These are phyloP conservation scores for Gyrodon lividus DNA, from an alignment of 768 basidiomycete genomes.

Conservation along the genomic window DNA sequence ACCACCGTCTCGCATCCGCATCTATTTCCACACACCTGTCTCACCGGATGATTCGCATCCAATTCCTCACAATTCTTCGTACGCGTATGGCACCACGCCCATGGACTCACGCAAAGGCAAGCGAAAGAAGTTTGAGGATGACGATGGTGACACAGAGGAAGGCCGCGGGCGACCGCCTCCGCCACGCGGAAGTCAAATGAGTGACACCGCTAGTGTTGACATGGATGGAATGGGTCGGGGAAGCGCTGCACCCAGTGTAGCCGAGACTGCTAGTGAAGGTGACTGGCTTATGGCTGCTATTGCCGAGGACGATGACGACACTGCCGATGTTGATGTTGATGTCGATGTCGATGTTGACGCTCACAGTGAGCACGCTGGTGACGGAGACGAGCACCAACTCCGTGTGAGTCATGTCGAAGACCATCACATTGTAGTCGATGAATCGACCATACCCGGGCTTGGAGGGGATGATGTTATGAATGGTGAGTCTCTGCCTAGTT, in stretches of 20 bases:
- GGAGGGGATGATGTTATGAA: conserved; percentile 36
- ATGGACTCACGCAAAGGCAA: conserved; percentile 75
- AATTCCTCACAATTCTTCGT: conserved; percentile 59
- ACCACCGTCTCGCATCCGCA: conserved; percentile 80
- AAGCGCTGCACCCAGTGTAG: conserved; percentile 69
- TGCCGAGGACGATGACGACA: conserved; percentile 64
- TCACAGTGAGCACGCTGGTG: conserved; percentile 44
- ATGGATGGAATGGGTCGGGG: conserved; percentile 54
- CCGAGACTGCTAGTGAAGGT: conserved; percentile 63
- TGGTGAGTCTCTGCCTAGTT: conserved; percentile 52
- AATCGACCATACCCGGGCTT: conserved; percentile 32
- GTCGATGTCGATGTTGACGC: conserved; percentile 34
- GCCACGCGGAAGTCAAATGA: conserved; percentile 39
- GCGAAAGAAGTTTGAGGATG: conserved; percentile 87
- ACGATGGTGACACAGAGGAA: conserved; percentile 79
- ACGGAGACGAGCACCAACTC: conserved; percentile 46
- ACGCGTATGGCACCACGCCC: conserved; percentile 38
- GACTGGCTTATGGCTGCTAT: conserved; percentile 93
- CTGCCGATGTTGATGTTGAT: conserved; percentile 52
- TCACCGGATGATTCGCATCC: conserved; percentile 78
- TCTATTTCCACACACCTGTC: conserved; percentile 90
- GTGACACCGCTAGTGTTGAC: conserved; percentile 57
- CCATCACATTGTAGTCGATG: conserved; percentile 36
- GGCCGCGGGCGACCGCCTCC: conserved; percentile 68
- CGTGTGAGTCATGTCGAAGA: conserved; percentile 43